Evolutionary conservation across 2,329 filamentous ascomycete species (phyloP).

Genomic region (Cladobotryum mycophilum): DNA sequence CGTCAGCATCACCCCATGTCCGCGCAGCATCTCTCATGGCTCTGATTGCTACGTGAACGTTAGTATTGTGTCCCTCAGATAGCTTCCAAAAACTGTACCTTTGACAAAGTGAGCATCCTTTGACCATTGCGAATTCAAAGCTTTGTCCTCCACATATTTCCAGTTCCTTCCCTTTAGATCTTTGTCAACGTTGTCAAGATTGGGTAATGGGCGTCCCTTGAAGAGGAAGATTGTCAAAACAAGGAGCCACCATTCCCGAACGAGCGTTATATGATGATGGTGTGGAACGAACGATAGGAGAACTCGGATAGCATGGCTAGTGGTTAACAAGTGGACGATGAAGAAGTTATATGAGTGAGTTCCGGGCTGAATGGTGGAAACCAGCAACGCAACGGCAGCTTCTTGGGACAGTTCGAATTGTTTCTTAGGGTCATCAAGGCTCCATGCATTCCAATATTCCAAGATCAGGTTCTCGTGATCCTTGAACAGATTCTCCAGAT

Average conservation of each 20-base stretch:
- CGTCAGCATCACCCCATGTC: conserved; percentile 66
- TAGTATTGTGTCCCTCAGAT: conserved; percentile 4
- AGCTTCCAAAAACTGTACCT: conserved; percentile 40
- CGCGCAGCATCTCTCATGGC: conserved; percentile 67
- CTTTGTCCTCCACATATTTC: conserved; percentile 68
- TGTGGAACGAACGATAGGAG: conserved; percentile 71
- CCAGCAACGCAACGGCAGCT: conserved; percentile 53
- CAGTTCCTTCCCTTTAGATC: conserved; percentile 64
- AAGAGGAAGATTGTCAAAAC: conserved; percentile 71
- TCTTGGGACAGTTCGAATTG: conserved; percentile 70
- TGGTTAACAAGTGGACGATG: conserved; percentile 73
- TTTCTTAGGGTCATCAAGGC: conserved; percentile 59
- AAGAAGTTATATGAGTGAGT: conserved; percentile 74
- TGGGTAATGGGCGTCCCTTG: conserved; percentile 65
- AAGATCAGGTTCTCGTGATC: conserved; percentile 64
- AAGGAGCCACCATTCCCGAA: conserved; percentile 88
- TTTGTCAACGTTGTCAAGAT: conserved; percentile 53
- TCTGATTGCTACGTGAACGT: conserved; percentile 49
- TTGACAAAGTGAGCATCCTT: conserved; percentile 84
- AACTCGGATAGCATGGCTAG: conserved; percentile 82
- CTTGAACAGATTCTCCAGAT: conserved; percentile 62
- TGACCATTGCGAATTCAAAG: conserved; percentile 59
- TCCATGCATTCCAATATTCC: conserved; percentile 90
- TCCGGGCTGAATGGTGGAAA: conserved; percentile 52
- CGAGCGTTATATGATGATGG: conserved; percentile 64